phyloP scores from a whole-genome alignment of 148 eudicot genomes.

The Camellia japonica region DNA sequence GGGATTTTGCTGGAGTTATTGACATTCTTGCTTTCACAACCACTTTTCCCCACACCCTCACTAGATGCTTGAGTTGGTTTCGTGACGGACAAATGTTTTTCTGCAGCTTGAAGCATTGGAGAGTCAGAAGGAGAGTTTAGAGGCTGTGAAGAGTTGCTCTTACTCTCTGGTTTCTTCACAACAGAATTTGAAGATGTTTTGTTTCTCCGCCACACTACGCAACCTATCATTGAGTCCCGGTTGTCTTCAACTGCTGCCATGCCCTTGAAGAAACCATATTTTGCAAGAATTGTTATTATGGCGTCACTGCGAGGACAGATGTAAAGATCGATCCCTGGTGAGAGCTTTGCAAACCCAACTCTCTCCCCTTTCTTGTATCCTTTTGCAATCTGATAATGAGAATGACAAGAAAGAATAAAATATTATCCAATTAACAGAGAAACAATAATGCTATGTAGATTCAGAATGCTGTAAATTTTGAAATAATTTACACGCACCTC shows the following conservation, averaged over 20 bases:
- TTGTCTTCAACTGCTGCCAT: slow-evolving; percentile 47
- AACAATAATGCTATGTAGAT: not conserved
- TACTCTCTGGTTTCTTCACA: slow-evolving; percentile 27
- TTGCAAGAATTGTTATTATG: slow-evolving; percentile 63
- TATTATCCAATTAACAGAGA: not conserved
- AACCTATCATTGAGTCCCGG: slow-evolving; percentile 58
- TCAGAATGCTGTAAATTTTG: not conserved
- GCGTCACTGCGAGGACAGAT: slow-evolving; percentile 66
- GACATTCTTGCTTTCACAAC: slow-evolving; percentile 20
- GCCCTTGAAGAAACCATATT: slow-evolving; percentile 71
- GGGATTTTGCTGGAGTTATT: slow-evolving; percentile 8
- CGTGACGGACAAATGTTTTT: slow-evolving; percentile 21
- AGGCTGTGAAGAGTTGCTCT: slow-evolving; percentile 18
- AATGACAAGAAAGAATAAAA: not conserved
- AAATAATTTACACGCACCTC: slow-evolving; percentile 42
- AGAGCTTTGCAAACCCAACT: slow-evolving; percentile 66
- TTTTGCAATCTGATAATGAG: slow-evolving; percentile 46
- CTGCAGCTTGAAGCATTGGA: slow-evolving; percentile 15
- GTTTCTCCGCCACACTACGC: slow-evolving; percentile 73
- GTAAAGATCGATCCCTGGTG: slow-evolving; percentile 59
- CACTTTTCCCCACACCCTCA: slow-evolving; percentile 17
- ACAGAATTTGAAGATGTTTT: slow-evolving; percentile 30
- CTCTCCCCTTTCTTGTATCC: slow-evolving; percentile 52
- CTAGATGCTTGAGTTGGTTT: slow-evolving; percentile 22
- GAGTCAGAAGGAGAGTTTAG: slow-evolving; percentile 30